These are phyloP conservation scores for Tulasnella calospora DNA, from an alignment of 768 basidiomycete genomes.

Conservation along the genomic window DNA sequence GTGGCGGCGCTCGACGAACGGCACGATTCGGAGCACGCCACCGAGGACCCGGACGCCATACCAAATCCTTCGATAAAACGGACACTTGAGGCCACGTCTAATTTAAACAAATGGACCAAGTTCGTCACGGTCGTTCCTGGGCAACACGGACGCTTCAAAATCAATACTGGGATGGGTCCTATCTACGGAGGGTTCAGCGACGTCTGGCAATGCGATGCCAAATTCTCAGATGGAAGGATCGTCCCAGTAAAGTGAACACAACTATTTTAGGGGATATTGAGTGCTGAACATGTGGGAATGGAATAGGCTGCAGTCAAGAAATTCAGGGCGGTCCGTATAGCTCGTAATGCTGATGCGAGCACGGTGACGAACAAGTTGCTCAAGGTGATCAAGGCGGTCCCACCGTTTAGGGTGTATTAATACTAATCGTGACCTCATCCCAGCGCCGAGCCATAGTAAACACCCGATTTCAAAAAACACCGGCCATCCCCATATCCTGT, in stretches of 20 bases:
- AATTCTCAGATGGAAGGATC: neutral
- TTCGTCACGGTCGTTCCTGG: neutral
- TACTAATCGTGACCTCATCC: no score
- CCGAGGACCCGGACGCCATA: no score
- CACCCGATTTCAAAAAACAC: no score
- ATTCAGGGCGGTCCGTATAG: neutral
- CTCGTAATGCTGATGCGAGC: neutral
- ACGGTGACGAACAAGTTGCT: neutral
- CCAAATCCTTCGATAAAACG: no score
- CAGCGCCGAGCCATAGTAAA: neutral
- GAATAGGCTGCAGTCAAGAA: constrained; percentile 8
- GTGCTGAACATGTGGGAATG: neutral
- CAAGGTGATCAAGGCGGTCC: neutral
- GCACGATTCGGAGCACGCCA: no score
- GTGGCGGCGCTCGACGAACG: no score
- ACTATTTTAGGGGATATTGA: neutral
- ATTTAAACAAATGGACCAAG: neutral
- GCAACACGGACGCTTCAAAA: neutral
- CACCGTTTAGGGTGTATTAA: no score
- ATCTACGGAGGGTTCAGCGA: constrained; percentile 11
- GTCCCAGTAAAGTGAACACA: neutral
- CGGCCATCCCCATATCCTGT: no score
- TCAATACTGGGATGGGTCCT: neutral
- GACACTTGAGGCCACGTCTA: no score
- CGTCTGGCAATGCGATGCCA: neutral